Evolutionary conservation across 2,329 filamentous ascomycete genomes (phyloP).

Genomic region (Paramyrothecium sp.): DNA sequence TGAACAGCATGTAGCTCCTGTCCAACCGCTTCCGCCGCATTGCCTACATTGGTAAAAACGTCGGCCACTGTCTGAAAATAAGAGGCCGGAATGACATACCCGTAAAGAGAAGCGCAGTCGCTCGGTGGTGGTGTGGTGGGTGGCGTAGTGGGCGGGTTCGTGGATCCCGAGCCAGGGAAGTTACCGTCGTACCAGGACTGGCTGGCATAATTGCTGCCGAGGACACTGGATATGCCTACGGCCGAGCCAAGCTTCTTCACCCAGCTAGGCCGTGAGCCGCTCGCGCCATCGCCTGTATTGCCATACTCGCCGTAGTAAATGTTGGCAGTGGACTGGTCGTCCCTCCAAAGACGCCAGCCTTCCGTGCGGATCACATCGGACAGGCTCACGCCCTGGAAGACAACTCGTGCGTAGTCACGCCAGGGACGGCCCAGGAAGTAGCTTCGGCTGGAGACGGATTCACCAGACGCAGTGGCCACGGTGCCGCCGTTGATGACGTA

Average conservation of each 20-base stretch:
- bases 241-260: conserved; percentile 24
- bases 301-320: conserved; percentile 57
- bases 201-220: conserved; percentile 4
- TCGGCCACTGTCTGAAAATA: not conserved
- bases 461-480: conserved; percentile 23
- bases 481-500: conserved; percentile 43
- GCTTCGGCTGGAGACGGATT: conserved; percentile 20
- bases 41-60: not conserved
- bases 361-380: conserved; percentile 30
- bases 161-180: not conserved
- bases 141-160: not conserved
- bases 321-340: conserved; percentile 42
- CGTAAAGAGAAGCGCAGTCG: not conserved
- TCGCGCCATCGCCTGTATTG: conserved; percentile 56
- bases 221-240: conserved; percentile 7
- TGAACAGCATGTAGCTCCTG: not conserved
- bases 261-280: conserved; percentile 49
- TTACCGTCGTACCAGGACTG: not conserved
- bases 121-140: not conserved
- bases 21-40: not conserved
- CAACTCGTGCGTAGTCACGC: conserved; percentile 41
- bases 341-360: conserved; percentile 56
- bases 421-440: conserved; percentile 47
- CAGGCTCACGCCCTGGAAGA: conserved; percentile 49
- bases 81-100: not conserved